Conservation (phyloP, 129 eudicot genomes). For the Helichrysum umbraculigerum region DNA sequence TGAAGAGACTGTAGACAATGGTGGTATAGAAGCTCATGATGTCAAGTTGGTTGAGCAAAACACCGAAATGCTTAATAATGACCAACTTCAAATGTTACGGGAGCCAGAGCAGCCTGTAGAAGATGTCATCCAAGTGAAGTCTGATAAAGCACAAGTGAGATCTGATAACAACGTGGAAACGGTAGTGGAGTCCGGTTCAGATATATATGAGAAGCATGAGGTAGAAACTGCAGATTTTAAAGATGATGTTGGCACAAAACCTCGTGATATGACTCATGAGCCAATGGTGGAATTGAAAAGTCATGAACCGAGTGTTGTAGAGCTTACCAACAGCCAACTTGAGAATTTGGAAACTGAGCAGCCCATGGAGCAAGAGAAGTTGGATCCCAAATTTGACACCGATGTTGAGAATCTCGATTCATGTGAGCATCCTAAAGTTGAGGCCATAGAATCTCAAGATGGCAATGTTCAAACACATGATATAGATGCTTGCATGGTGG, state of each 20-base stretch:
- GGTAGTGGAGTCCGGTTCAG: neutral
- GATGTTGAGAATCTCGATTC: neutral
- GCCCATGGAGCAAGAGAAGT: neutral
- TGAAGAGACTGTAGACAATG: neutral
- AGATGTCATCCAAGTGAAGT: conserved; percentile 4
- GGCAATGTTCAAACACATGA: neutral
- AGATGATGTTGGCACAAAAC: neutral
- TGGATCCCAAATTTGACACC: neutral
- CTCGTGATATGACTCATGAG: neutral
- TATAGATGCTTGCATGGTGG: neutral
- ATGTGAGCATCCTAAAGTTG: neutral
- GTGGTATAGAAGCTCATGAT: neutral
- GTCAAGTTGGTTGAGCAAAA: neutral
- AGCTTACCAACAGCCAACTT: neutral
- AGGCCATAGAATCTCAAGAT: neutral
- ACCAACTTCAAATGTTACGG: neutral
- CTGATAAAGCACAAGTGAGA: neutral
- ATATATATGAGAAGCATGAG: conserved; percentile 1
- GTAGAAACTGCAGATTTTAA: neutral
- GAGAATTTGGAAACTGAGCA: neutral
- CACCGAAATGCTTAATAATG: neutral
- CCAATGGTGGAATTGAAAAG: neutral
- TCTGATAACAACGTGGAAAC: neutral
- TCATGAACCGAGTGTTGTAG: neutral
- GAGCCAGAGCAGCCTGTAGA: neutral